Base-by-base conservation (phyloP, 371 early-diverging fungal genomes). In the Saksenaea oblongispora region DNA sequence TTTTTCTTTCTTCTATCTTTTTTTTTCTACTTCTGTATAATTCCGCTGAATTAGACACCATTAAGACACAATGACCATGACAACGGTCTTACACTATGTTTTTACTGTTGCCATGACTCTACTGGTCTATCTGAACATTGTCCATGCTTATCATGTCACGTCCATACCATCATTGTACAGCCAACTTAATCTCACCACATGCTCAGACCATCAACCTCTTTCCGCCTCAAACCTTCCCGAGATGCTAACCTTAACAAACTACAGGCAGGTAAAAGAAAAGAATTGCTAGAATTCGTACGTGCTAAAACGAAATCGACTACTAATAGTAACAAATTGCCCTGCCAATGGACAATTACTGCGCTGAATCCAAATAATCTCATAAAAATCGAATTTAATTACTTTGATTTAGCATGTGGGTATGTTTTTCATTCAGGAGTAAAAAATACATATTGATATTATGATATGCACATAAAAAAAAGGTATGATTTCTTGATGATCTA, bases 401-500 rank as follows among this genome's bases (percentile, higher is more conserved):
- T 31, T 7, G 31, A 31, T 31, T 5, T 41, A 41, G 18, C 42
- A 41, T 17, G 42, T 5, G 42, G 14, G 17, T 41, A 17, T 14
- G 42, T 31, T 31, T 31, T 31, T 31, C 31, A 31, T 31, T 31
- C 31, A 31, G 31, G 31, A 31, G 31, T 31, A 31, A 31, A 2
- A 31, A 4, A 31, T 31, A 31, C 7, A 31, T 31, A 31, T 31
- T 4, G 2, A 31, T 31, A 31, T 31, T 31, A 31, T 31, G 7
- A 31, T 7, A 22, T 18, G 22, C 14, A 47, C n/a, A n/a, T 2
- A 47, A 22, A 47, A 47, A 22, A 22, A 47, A 47, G 51, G 5
- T 22, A 47, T 58, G 22, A 63, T 35, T 26, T 58, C 41, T 56
- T 62, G 67, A 24, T 44, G 56, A 4, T 67, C 63, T n/a, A 67